phyloP scores from a whole-genome alignment of 2,329 filamentous ascomycete species.

The Aspergillus puulaauensis region DNA sequence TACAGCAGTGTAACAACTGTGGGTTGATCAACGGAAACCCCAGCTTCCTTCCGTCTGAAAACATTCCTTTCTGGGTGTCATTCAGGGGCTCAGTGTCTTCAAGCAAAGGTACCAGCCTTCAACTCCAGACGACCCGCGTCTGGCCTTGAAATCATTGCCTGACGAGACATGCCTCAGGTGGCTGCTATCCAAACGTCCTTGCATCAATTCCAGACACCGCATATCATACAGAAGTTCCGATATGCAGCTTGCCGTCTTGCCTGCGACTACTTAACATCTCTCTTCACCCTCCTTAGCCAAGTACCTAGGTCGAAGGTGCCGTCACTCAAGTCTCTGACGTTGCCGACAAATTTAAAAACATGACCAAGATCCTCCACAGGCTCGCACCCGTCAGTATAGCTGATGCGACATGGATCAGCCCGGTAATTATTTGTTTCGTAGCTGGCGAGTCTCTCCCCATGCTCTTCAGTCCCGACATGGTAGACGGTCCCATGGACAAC shows the following conservation, averaged over 20 bases:
- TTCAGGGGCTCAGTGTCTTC: too few species aligned
- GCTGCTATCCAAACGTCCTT: neutral
- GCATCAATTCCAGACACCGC: neutral
- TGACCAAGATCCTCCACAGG: constrained; percentile 13
- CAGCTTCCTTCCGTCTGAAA: too few species aligned
- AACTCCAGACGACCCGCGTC: too few species aligned
- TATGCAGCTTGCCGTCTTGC: neutral
- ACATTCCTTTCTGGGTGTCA: too few species aligned
- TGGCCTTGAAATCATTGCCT: too few species aligned
- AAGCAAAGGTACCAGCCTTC: too few species aligned
- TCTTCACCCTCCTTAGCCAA: constrained; percentile 18
- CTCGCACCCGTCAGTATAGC: constrained; percentile 18
- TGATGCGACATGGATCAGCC: constrained; percentile 15
- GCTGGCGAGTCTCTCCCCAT: constrained; percentile 20
- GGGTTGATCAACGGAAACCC: too few species aligned
- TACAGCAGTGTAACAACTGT: too few species aligned
- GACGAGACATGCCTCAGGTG: too few species aligned
- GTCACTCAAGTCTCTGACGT: constrained; percentile 18
- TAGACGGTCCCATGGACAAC: constrained; percentile 24
- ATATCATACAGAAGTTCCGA: neutral
- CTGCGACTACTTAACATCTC: neutral
- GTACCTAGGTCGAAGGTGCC: constrained; percentile 19
- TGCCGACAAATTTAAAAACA: constrained; percentile 22
- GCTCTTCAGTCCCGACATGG: constrained; percentile 19
- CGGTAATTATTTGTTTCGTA: constrained; percentile 26